Evolutionary conservation across 331 rosid species (phyloP).

Genomic region (Acacia concinna): DNA sequence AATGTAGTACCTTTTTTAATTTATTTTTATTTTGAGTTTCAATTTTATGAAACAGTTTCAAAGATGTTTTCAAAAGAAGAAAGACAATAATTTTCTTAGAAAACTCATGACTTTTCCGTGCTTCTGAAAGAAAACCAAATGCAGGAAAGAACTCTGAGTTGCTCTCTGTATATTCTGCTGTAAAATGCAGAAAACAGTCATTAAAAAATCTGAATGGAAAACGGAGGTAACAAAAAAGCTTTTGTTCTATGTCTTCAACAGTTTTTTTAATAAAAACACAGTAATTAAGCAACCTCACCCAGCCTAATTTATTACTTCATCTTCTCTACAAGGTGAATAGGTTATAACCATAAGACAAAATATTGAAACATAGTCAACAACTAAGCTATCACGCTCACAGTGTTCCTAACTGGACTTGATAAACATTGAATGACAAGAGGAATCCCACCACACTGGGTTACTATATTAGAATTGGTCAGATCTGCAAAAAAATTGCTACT

Average conservation of each 20-base stretch:
- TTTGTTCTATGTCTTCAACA: not conserved
- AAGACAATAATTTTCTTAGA: too few relatives aligned
- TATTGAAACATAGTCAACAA: constrained; percentile 15
- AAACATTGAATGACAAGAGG: constrained; percentile 76
- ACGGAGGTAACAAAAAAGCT: not conserved
- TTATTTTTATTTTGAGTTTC: too few relatives aligned
- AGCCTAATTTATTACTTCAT: not conserved
- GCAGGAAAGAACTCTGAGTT: not conserved
- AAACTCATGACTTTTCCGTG: too few relatives aligned
- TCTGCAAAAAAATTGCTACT: constrained; percentile 32
- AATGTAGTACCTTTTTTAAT: too few relatives aligned
- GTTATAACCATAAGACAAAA: not conserved
- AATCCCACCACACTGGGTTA: constrained; percentile 60
- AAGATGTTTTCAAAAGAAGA: too few relatives aligned
- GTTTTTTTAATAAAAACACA: not conserved
- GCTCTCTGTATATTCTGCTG: not conserved
- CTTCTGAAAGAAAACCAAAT: too few relatives aligned
- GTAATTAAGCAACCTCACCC: not conserved
- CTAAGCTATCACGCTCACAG: constrained; percentile 53
- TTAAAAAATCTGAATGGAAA: not conserved
- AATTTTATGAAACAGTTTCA: too few relatives aligned
- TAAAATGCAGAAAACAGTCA: not conserved
- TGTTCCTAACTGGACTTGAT: constrained; percentile 88
- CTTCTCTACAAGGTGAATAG: constrained; percentile 18
- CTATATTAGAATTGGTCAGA: constrained; percentile 60